Evolutionary conservation across 306 rosid species (phyloP).

Genomic region (Vigna trinervia): DNA sequence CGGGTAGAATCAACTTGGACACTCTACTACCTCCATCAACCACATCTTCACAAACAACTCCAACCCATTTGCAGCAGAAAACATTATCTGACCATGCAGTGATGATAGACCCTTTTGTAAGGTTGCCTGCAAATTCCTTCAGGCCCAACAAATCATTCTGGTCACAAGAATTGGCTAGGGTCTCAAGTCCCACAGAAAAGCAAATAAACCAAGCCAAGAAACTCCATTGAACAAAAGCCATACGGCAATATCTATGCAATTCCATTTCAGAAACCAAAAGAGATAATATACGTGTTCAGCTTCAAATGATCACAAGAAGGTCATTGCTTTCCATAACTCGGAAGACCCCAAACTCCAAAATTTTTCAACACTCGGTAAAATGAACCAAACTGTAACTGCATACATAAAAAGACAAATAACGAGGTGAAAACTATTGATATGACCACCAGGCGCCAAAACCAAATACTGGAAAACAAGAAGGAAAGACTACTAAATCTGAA

Average conservation of each 20-base stretch:
- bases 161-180: constrained; percentile 47
- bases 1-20: constrained; percentile 54
- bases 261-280: constrained; percentile 49
- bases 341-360: constrained; percentile 35
- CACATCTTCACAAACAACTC: constrained; percentile 60
- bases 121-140: constrained; percentile 59
- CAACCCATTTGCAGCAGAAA: constrained; percentile 69
- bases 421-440: constrained; percentile 41
- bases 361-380: constrained; percentile 14
- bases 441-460: constrained; percentile 56
- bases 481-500: constrained; percentile 35
- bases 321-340: constrained; percentile 38
- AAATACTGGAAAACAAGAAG: constrained; percentile 18
- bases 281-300: constrained; percentile 33
- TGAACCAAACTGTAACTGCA: constrained; percentile 44
- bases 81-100: constrained; percentile 51
- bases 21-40: constrained; percentile 56
- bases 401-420: constrained; percentile 44
- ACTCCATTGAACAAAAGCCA: constrained; percentile 52
- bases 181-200: constrained; percentile 47
- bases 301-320: constrained; percentile 36
- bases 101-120: constrained; percentile 50
- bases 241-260: constrained; percentile 36
- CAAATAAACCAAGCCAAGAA: constrained; percentile 53
- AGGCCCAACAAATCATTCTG: constrained; percentile 57